Percentiles rank a stretch among this genome's conserved stretches.
phyloP scores from a whole-genome alignment of 768 basidiomycete species.

The Mycena galopus region DNA sequence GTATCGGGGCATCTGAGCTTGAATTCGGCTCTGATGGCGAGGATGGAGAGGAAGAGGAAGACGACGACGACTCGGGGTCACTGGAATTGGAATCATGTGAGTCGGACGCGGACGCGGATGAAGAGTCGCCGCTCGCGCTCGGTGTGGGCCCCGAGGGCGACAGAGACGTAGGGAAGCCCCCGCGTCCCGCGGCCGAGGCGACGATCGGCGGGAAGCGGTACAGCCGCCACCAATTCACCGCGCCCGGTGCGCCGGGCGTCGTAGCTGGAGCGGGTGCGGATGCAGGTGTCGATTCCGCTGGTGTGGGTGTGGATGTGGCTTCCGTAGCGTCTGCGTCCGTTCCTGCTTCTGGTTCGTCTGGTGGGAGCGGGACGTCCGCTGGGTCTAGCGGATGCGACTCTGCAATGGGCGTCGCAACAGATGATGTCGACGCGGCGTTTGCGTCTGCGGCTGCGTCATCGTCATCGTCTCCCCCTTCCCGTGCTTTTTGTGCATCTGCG shows the following conservation, averaged over 20 bases:
- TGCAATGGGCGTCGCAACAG: not conserved
- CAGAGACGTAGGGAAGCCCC: not conserved
- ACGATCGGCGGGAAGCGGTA: conserved; percentile 83
- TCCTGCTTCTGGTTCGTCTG: no score
- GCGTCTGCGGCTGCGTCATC: not conserved
- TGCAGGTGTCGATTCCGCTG: not conserved
- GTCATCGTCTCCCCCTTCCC: conserved; percentile 19
- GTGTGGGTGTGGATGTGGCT: not conserved
- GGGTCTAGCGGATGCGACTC: no score
- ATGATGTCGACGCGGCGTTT: conserved; percentile 23
- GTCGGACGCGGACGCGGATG: no score
- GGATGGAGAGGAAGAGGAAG: not conserved
- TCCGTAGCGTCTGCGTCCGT: no score
- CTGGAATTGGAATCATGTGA: no score
- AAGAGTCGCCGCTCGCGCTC: not conserved
- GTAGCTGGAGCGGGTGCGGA: not conserved
- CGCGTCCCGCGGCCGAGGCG: not conserved
- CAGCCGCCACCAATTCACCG: conserved; percentile 86
- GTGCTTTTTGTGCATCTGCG: no score
- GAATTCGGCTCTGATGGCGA: no score
- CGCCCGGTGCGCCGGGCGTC: conserved; percentile 25
- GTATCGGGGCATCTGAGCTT: no score
- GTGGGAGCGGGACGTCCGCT: not conserved
- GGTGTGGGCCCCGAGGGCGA: conserved; percentile 15
- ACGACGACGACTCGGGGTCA: no score